Percentiles rank a stretch among this genome's conserved stretches.
Evolutionary conservation across 2,329 filamentous ascomycete genomes (phyloP).

Genomic region (Gnomoniopsis smithogilvyi): DNA sequence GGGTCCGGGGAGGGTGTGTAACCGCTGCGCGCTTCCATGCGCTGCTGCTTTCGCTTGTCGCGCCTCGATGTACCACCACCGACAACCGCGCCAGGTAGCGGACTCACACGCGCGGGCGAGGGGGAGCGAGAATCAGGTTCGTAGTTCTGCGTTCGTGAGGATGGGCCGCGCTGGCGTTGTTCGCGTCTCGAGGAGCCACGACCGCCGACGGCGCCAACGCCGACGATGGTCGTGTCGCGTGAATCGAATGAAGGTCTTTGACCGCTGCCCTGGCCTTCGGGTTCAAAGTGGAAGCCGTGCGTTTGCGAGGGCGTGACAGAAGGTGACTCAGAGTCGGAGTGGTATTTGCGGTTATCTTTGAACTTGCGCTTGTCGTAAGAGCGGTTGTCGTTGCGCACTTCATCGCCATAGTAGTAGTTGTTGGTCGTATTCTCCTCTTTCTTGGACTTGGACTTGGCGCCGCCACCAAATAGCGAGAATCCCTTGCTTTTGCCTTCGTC

Average conservation of each 20-base stretch:
- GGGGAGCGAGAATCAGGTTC: neutral
- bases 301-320: constrained; percentile 2
- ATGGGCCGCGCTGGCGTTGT: neutral
- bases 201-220: neutral
- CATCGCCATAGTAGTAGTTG: constrained; percentile 13
- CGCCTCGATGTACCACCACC: neutral
- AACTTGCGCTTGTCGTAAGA: constrained; percentile 11
- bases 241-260: neutral
- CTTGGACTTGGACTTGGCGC: neutral
- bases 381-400: constrained; percentile 13
- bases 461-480: neutral
- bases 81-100: neutral
- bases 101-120: neutral
- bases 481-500: neutral
- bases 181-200: constrained; percentile 9
- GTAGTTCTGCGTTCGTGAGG: neutral
- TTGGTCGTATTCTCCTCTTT: constrained; percentile 13
- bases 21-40: neutral
- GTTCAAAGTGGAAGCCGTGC: constrained; percentile 12
- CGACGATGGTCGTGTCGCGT: neutral
- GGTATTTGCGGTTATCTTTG: constrained; percentile 6
- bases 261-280: neutral
- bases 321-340: neutral
- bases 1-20: neutral
- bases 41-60: neutral